Conservation (phyloP, 139 green algal genomes). For the Tetratostichococcus sp. region DNA sequence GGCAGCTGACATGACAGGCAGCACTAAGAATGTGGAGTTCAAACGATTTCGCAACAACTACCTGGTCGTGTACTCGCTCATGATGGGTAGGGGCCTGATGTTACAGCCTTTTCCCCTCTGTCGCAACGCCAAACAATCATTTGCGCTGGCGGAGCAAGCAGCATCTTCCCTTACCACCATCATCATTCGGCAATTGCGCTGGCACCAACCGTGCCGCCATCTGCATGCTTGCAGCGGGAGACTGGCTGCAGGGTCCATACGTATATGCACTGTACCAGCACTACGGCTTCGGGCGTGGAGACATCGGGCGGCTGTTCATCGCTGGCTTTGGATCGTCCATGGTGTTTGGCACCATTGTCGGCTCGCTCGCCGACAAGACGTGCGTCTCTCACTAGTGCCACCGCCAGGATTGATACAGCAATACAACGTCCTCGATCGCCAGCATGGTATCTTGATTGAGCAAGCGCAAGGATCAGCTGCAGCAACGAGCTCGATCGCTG, state of each 20-base stretch:
- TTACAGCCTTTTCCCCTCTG: no score
- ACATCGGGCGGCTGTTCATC: conserved; percentile 97
- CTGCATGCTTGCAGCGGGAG: conserved; percentile 67
- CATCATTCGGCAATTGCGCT: no score
- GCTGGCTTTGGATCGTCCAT: conserved; percentile 95
- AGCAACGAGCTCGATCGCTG: no score
- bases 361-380: conserved; percentile 88
- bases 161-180: neutral
- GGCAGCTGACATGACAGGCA: neutral
- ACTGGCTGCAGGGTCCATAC: conserved; percentile 98
- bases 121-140: no score
- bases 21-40: conserved; percentile 55
- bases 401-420: neutral
- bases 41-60: conserved; percentile 89
- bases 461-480: no score
- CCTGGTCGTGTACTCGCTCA: conserved; percentile 88
- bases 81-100: conserved; percentile 82
- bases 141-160: no score
- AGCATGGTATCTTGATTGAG: no score
- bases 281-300: conserved; percentile 79
- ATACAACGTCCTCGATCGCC: neutral
- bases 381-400: conserved; percentile 23
- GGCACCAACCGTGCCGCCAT: no score
- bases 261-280: conserved; percentile 96
- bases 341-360: conserved; percentile 95